phyloP scores from a whole-genome alignment of 2,329 filamentous ascomycete genomes.

The Hypoxylon sp. region DNA sequence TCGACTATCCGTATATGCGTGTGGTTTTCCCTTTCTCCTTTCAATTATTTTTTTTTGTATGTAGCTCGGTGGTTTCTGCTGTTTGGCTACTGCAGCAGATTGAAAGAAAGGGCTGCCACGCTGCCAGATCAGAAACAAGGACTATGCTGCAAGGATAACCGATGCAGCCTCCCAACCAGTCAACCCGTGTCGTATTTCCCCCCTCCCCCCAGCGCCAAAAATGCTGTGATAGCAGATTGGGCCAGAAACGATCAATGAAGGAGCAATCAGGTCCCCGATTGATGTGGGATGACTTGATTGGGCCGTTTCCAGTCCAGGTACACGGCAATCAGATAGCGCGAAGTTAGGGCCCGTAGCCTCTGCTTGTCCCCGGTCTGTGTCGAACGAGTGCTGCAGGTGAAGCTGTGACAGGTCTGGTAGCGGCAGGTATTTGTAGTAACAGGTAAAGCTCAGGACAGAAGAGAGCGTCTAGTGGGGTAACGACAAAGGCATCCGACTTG shows the following conservation, averaged over 20 bases:
- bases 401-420: background rate
- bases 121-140: constrained; percentile 14
- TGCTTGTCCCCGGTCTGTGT: background rate
- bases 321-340: background rate
- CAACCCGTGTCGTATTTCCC: background rate
- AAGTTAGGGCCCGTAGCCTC: constrained; percentile 7
- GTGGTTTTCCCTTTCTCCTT: too few species aligned
- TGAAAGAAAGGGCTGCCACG: background rate
- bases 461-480: constrained; percentile 10
- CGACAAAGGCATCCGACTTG: constrained; percentile 12
- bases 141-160: constrained; percentile 27
- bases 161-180: constrained; percentile 15
- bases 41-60: too few species aligned
- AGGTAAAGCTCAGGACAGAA: background rate
- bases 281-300: constrained; percentile 25
- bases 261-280: constrained; percentile 13
- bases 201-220: constrained; percentile 25
- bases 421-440: constrained; percentile 15
- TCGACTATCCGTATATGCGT: background rate
- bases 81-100: constrained; percentile 9
- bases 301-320: constrained; percentile 10
- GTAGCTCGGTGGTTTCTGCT: background rate
- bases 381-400: background rate
- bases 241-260: constrained; percentile 12
- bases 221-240: constrained; percentile 12